phyloP scores from a whole-genome alignment of 352 stramenopile species.

The Pythium plurisporium region DNA sequence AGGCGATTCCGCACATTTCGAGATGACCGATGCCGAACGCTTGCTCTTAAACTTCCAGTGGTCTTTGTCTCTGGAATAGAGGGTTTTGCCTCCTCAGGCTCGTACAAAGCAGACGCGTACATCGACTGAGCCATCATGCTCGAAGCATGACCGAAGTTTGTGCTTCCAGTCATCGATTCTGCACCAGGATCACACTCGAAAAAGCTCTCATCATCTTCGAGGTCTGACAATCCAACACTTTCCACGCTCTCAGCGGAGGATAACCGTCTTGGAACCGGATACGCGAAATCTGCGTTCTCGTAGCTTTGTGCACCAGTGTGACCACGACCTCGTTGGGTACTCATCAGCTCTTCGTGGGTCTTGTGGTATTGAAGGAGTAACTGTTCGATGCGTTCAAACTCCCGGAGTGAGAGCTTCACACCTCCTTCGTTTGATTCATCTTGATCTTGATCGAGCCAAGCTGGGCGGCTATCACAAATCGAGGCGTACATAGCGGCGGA shows the following conservation, averaged over 20 bases:
- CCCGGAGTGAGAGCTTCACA: conserved; percentile 65
- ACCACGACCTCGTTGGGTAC: conserved; percentile 3
- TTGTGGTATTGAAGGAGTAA: conserved; percentile 75
- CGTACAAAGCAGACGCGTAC: conserved; percentile 73
- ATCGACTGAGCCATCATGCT: conserved; percentile 75
- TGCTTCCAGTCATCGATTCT: conserved; percentile 33
- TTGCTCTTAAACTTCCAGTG: conserved; percentile 16
- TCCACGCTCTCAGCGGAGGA: conserved; percentile 77
- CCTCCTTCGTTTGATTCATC: conserved; percentile 16
- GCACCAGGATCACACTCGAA: conserved; percentile 77
- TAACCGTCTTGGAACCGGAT: conserved; percentile 38
- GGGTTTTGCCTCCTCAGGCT: conserved; percentile 30
- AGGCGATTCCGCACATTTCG: conserved; percentile 51
- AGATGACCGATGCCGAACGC: conserved; percentile 22
- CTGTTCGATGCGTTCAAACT: conserved; percentile 85
- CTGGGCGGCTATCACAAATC: conserved; percentile 57
- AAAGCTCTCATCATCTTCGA: conserved; percentile 82
- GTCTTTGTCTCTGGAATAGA: neutral
- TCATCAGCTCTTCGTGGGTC: conserved; percentile 59
- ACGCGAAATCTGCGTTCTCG: conserved; percentile 24
- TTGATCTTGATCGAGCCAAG: conserved; percentile 50
- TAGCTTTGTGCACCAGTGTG: neutral
- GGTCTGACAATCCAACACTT: conserved; percentile 72
- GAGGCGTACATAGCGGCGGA: conserved; percentile 66
- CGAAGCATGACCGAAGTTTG: conserved; percentile 26